phyloP scores from a whole-genome alignment of 345 rosid species.

The Lumnitzera littorea region DNA sequence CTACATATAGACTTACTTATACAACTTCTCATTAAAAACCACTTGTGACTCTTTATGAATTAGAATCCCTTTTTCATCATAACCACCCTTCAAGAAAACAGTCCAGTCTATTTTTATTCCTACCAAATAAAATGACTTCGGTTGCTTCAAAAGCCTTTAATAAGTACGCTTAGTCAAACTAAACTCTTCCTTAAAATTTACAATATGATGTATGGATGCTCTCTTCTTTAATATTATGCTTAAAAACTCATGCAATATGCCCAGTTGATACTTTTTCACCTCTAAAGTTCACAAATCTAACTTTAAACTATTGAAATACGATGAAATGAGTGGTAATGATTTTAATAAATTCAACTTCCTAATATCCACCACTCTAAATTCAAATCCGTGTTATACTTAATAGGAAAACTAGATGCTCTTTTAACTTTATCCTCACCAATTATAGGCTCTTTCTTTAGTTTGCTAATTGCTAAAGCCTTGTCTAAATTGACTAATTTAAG shows the following conservation, averaged over 20 bases:
- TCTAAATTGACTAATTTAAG: slow-evolving; percentile 11
- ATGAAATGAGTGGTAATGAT: slow-evolving; percentile 73
- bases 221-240: slow-evolving; percentile 84
- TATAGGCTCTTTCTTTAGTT: slow-evolving; percentile 50
- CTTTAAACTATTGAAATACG: slow-evolving; percentile 63
- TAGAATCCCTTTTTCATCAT: slow-evolving; percentile 48
- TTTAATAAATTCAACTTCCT: slow-evolving; percentile 52
- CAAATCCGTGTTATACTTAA: slow-evolving; percentile 64
- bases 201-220: slow-evolving; percentile 82
- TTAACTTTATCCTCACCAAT: slow-evolving; percentile 53
- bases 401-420: slow-evolving; percentile 56
- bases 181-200: slow-evolving; percentile 82
- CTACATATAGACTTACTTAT: slow-evolving; percentile 42
- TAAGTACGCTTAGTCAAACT: slow-evolving; percentile 84
- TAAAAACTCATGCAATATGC: slow-evolving; percentile 77
- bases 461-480: slow-evolving; percentile 42
- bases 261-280: slow-evolving; percentile 83
- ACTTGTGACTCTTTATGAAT: slow-evolving; percentile 68
- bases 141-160: slow-evolving; percentile 73
- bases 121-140: slow-evolving; percentile 63
- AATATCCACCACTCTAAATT: slow-evolving; percentile 28
- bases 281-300: slow-evolving; percentile 65
- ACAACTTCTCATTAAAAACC: slow-evolving; percentile 55
- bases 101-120: slow-evolving; percentile 96
- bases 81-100: slow-evolving; percentile 63